Percentiles rank a stretch among this genome's conserved stretches.
phyloP scores from a whole-genome alignment of 2,329 filamentous ascomycete species.

The Aspergillus piperis region DNA sequence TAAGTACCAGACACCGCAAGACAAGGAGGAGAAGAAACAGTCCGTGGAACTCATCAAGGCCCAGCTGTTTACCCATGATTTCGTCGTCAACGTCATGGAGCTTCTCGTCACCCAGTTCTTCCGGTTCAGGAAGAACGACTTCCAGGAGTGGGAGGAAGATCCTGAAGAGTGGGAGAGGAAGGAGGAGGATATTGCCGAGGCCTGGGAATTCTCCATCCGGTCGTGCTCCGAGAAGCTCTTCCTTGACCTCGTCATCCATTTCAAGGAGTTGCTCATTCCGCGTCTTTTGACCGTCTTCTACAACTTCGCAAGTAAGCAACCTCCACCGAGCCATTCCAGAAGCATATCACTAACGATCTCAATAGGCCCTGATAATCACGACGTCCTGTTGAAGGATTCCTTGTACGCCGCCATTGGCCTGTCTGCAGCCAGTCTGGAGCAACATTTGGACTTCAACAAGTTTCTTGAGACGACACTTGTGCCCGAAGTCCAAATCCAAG shows the following conservation, averaged over 20 bases:
- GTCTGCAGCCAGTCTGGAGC: slow-evolving; percentile 72
- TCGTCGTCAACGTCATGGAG: slow-evolving; percentile 81
- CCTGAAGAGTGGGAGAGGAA: slow-evolving; percentile 93
- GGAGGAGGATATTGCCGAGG: slow-evolving; percentile 80
- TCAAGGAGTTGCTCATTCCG: slow-evolving; percentile 76
- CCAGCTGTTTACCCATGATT: slow-evolving; percentile 71
- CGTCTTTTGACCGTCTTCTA: slow-evolving; percentile 83
- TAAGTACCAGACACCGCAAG: slow-evolving; percentile 73
- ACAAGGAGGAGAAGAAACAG: slow-evolving; percentile 72
- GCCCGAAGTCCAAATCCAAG: slow-evolving; percentile 71
- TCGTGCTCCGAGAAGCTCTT: slow-evolving; percentile 94
- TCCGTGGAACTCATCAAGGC: slow-evolving; percentile 70
- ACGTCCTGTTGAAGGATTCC: slow-evolving; percentile 86
- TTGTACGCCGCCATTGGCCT: slow-evolving; percentile 92
- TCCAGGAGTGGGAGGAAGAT: slow-evolving; percentile 90
- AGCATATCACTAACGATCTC: slow-evolving; percentile 18
- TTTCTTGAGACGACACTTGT: slow-evolving; percentile 76
- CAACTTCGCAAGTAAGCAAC: slow-evolving; percentile 65
- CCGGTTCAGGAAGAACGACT: slow-evolving; percentile 78
- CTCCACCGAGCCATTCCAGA: background rate
- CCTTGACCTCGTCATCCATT: slow-evolving; percentile 84
- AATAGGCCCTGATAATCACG: slow-evolving; percentile 58
- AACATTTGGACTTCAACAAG: slow-evolving; percentile 77
- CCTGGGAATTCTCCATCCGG: slow-evolving; percentile 89
- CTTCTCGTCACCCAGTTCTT: slow-evolving; percentile 85